phyloP scores from a whole-genome alignment of 148 eudicot species.

The Nepenthes mirabilis region DNA sequence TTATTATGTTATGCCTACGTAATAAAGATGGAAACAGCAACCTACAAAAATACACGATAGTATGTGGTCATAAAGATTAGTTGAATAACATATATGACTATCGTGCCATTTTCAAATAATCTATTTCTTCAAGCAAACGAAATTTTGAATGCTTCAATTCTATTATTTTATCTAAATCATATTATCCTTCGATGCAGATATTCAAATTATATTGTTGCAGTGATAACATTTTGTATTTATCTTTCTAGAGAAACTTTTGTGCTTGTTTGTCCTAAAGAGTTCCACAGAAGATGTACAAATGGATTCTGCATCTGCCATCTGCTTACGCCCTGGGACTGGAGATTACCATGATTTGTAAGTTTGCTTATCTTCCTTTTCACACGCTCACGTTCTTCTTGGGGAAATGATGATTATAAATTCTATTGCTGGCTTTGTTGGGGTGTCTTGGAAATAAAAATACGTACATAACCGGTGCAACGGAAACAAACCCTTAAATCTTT shows the following conservation, averaged over 20 bases:
- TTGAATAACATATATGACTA: too few relatives aligned
- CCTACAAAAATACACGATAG: too few relatives aligned
- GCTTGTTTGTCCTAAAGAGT: slow-evolving; percentile 56
- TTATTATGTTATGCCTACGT: too few relatives aligned
- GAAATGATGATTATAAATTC: neutral
- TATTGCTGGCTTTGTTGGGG: too few relatives aligned
- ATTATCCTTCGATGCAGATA: neutral
- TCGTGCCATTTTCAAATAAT: too few relatives aligned
- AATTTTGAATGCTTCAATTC: too few relatives aligned
- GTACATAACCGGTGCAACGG: too few relatives aligned
- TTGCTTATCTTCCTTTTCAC: neutral
- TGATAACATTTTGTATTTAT: neutral
- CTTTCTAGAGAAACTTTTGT: slow-evolving; percentile 39
- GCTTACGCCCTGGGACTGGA: slow-evolving; percentile 63
- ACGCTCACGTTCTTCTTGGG: neutral
- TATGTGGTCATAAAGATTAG: too few relatives aligned
- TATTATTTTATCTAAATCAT: neutral
- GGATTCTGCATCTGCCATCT: slow-evolving; percentile 37
- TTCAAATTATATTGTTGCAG: neutral
- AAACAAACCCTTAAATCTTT: too few relatives aligned
- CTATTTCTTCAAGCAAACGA: too few relatives aligned
- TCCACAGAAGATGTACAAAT: slow-evolving; percentile 35
- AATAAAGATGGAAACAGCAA: too few relatives aligned
- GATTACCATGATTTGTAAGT: slow-evolving; percentile 81
- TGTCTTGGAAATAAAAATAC: too few relatives aligned